These are phyloP conservation scores for Uronychia binucleata DNA, from an alignment of 73 alveolate species.

Conservation along the genomic window DNA sequence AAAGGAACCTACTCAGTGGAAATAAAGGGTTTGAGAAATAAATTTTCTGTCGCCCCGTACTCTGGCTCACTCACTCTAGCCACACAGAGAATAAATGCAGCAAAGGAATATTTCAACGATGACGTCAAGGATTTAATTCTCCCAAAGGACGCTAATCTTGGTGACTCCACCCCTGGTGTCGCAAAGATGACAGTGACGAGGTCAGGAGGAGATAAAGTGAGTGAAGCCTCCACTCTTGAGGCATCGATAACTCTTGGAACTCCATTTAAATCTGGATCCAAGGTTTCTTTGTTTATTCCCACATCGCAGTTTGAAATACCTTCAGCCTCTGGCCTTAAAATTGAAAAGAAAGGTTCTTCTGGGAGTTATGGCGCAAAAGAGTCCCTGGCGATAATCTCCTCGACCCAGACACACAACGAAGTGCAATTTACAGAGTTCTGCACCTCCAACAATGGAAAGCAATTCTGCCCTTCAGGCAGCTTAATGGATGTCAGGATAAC, in stretches of 20 bases:
- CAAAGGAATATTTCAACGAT: neutral
- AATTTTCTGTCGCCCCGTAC: neutral
- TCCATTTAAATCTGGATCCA: no score
- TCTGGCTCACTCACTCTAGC: neutral
- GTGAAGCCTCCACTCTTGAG: no score
- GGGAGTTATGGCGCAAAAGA: neutral
- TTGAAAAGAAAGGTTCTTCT: neutral
- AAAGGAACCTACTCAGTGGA: neutral
- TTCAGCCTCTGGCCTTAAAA: no score
- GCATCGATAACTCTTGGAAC: no score
- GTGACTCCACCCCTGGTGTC: neutral
- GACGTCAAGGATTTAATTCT: neutral
- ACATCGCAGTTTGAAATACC: no score
- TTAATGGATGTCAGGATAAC: neutral
- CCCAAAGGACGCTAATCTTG: neutral
- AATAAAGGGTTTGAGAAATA: neutral
- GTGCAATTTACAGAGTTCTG: neutral
- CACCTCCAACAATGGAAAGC: neutral
- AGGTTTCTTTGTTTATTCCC: no score
- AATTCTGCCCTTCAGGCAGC: neutral
- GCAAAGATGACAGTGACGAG: neutral
- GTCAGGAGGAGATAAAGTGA: no score
- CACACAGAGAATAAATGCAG: neutral
- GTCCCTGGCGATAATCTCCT: no score
- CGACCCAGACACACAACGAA: neutral